Evolutionary conservation across 306 rosid genomes (phyloP), one percentile per base, ranked within the genome.

Genomic region (Gastrolobium bilobum): DNA sequence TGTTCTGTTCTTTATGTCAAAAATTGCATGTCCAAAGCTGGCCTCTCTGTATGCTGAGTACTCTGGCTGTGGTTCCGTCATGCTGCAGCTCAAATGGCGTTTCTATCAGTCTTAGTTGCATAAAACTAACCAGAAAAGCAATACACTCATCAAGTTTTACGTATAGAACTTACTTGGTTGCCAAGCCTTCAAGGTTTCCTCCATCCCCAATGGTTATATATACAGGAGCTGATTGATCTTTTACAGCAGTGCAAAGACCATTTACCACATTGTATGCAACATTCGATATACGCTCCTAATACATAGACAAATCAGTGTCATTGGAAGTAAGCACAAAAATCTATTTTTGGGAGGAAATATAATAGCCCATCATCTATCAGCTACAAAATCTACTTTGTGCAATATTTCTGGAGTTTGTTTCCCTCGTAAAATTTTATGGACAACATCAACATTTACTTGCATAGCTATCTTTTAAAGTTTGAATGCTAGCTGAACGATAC

Each of bases 171-270:
- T 88, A 94, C 97, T 87, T 91, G 85, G 77, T 87, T 56, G 93
- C 94, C 64, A 92, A 89, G 87, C 95, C 98, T 89, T 94, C 97
- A 63, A 83, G 54, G 79, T 94, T 94, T 34, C 98, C 97, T 76
- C 98, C 97, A 75, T 94, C 99, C 10, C 99, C 99, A 38, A 92
- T 87, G 66, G 91, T 94, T 71, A 94, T 87, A 83, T 94, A 94
- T 6, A 94, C 97, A 38, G 95, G 99, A 52, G 99, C 99, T 34
- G 88, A 86, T 52, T 80, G 89, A 77, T 94, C 92, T 71, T 86
- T 88, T 11, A 92, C 78, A 2, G 97, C 93, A 58, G 30, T 48
- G 86, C 97, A 94, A 15, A 62, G 52, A 13, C 97, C 97, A 79
- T 94, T 94, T 30, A 88, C 79, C 2, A 92, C 20, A 47, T 91